Conservation (phyloP, 2,329 filamentous ascomycete species). For the Monilinia fructicola region DNA sequence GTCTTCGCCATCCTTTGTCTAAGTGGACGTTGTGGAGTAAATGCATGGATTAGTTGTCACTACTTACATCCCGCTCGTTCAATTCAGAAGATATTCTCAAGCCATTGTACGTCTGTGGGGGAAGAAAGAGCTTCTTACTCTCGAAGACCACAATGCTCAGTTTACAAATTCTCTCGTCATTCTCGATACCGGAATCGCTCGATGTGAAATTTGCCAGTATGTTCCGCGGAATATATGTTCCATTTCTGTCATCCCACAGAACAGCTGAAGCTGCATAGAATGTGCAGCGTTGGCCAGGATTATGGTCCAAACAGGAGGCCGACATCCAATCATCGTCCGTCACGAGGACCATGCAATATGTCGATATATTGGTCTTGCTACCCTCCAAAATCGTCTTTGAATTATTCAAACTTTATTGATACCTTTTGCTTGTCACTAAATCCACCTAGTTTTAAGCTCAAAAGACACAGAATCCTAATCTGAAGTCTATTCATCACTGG, state of each 20-base stretch:
- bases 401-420: not conserved
- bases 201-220: not conserved
- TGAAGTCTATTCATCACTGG: no score
- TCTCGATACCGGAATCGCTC: not conserved
- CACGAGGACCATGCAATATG: constrained; percentile 28
- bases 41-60: not conserved
- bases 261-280: constrained; percentile 9
- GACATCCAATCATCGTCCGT: constrained; percentile 30
- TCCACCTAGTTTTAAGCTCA: not conserved
- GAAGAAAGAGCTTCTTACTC: not conserved
- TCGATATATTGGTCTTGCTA: constrained; percentile 21
- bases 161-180: not conserved
- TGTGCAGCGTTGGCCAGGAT: constrained; percentile 22
- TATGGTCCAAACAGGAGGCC: constrained; percentile 5
- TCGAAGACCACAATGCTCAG: not conserved
- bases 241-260: not conserved
- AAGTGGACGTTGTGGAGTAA: constrained; percentile 20
- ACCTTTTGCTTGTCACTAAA: not conserved
- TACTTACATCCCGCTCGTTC: constrained; percentile 1
- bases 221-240: not conserved
- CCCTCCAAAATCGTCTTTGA: constrained; percentile 16
- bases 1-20: constrained; percentile 17
- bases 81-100: not conserved
- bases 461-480: not conserved
- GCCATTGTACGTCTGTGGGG: not conserved